Percentiles rank a stretch among this genome's conserved stretches.
Conservation (phyloP, 441 rosid species). For the Erodium texanum region DNA sequence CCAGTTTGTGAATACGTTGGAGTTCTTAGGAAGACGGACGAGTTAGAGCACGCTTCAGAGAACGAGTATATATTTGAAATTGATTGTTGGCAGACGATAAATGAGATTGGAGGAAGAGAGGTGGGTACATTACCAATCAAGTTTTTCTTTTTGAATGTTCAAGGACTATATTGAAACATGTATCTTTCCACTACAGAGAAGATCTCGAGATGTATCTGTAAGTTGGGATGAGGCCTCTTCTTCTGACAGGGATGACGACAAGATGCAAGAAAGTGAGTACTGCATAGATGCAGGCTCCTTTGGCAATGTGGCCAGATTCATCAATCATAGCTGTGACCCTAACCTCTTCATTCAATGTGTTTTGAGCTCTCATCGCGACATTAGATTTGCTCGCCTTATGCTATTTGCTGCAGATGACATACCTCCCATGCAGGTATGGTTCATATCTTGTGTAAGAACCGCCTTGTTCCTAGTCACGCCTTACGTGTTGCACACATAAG, state of each 20-base stretch:
- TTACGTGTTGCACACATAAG: no score
- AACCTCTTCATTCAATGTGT: slow-evolving; percentile 24
- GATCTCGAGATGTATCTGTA: slow-evolving; percentile 5
- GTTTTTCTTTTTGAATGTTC: background rate
- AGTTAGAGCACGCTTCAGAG: slow-evolving; percentile 34
- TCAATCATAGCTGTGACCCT: slow-evolving; percentile 26
- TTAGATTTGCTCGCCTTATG: slow-evolving; percentile 22
- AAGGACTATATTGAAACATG: background rate
- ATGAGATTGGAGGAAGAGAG: slow-evolving; percentile 47
- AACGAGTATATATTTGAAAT: slow-evolving; percentile 53
- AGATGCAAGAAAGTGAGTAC: slow-evolving; percentile 18
- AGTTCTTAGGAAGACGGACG: slow-evolving; percentile 33
- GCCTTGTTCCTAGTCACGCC: no score
- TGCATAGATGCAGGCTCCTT: slow-evolving; percentile 26
- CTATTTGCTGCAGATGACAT: slow-evolving; percentile 25
- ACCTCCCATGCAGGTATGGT: slow-evolving; percentile 24
- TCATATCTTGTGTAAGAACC: no score
- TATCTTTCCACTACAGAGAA: background rate
- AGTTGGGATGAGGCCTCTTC: background rate
- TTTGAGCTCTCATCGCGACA: slow-evolving; percentile 24
- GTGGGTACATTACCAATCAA: slow-evolving; percentile 16
- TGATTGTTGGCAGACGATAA: slow-evolving; percentile 55
- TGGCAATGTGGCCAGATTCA: slow-evolving; percentile 23
- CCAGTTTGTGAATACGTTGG: slow-evolving; percentile 47
- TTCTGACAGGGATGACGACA: background rate